These are phyloP conservation scores for Raffaelea arxii DNA, from an alignment of 2,329 filamentous ascomycete species.

Conservation along the genomic window DNA sequence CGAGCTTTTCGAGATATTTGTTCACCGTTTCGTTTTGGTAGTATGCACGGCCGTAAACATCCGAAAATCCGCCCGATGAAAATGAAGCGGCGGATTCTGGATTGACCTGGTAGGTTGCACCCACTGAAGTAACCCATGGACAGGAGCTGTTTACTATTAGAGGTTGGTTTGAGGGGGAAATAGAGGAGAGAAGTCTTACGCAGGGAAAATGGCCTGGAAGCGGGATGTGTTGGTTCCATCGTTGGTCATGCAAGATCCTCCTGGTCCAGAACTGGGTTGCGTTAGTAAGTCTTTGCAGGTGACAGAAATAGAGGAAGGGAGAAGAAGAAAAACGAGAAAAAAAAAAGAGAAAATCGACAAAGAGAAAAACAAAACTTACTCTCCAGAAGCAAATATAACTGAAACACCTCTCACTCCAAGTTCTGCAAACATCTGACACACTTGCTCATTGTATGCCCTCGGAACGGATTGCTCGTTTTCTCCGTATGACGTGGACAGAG, in stretches of 20 bases:
- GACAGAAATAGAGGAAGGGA: too few relatives aligned
- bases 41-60: conserved; percentile 32
- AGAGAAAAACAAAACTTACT: too few relatives aligned
- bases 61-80: conserved; percentile 41
- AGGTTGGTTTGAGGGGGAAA: background rate
- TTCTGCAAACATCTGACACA: conserved; percentile 43
- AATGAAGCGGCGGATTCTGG: conserved; percentile 32
- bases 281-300: too few relatives aligned
- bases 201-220: conserved; percentile 54
- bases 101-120: conserved; percentile 36
- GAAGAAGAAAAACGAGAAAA: too few relatives aligned
- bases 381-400: conserved; percentile 40
- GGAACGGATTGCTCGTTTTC: conserved; percentile 48
- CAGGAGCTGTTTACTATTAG: conserved; percentile 39
- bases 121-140: conserved; percentile 57
- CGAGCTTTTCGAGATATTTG: conserved; percentile 24
- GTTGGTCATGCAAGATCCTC: conserved; percentile 46
- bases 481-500: conserved; percentile 50
- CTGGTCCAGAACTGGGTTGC: conserved; percentile 15
- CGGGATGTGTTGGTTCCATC: conserved; percentile 46
- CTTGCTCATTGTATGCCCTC: conserved; percentile 36
- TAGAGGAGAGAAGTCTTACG: conserved; percentile 12
- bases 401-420: conserved; percentile 42
- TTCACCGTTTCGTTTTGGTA: conserved; percentile 34
- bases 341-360: too few relatives aligned